Conservation (phyloP, 176 grass and related monocot species). For the Secale cereale region DNA sequence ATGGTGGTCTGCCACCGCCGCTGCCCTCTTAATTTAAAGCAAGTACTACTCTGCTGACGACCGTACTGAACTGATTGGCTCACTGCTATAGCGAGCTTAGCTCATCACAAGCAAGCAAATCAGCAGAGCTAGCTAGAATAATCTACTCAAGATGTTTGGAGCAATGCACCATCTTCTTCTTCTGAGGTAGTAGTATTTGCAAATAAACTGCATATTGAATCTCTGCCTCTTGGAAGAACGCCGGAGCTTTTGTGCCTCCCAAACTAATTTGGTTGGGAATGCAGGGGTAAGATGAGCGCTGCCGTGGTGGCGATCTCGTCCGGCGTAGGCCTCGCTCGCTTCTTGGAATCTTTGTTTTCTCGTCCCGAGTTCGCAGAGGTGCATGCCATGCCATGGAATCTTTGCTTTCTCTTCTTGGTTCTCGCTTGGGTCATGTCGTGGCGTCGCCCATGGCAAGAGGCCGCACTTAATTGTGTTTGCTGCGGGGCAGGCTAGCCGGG, state of each 20-base stretch:
- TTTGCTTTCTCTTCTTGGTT: neutral
- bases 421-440: neutral
- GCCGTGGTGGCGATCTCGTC: neutral
- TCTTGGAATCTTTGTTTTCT: neutral
- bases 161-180: no score
- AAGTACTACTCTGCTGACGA: no score
- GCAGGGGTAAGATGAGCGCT: neutral
- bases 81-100: no score
- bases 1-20: no score
- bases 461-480: neutral
- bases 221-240: no score
- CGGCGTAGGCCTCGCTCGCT: neutral
- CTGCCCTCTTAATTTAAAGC: no score
- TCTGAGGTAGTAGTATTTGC: neutral
- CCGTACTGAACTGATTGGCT: no score
- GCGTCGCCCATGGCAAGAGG: neutral
- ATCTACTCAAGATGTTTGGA: no score
- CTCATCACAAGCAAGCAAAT: no score
- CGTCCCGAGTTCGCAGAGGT: neutral
- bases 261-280: neutral
- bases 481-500: constrained; percentile 34
- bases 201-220: neutral
- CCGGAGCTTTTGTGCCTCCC: neutral
- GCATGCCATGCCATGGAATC: neutral
- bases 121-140: no score